Base-by-base conservation (phyloP, 257 asterid species). In the Solanum pennellii region DNA sequence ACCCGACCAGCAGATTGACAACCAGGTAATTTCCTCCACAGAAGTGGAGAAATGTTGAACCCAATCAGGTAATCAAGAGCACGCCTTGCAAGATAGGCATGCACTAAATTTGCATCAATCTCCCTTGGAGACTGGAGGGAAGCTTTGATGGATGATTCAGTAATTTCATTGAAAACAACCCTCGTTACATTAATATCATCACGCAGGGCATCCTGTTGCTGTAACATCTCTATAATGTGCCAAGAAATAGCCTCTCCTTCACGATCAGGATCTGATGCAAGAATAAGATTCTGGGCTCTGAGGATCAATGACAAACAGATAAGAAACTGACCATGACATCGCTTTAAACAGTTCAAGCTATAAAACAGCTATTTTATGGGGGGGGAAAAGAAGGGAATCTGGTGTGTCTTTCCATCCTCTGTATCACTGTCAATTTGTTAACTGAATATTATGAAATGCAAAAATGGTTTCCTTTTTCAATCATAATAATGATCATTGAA, bases 211-310 rank as follows among this genome's bases (percentile, higher is more conserved):
- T 92, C 98, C 91, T 97, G 98, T 89, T 95, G 99, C 88, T 91
- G 94, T 91, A 97, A 88, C 99, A 97, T 95, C 94, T 95, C 99
- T 73, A 94, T 56, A 47, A 95, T 93, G 92, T 97, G 99, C 99
- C 99, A 97, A 39, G 99, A 97, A 89, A 97, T 95, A n/a, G 98
- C 98, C 88, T 95, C 98, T 87, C 98, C 98, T 93, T 95, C 98
- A 42, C 98, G 98, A 82, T 97, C 99, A 91, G 99, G 98, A 89
- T 97, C 99, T 23, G 98, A 95, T 82, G 99, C 99, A 88, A 95
- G 98, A 92, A 97, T 87, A 87, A 97, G 97, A 94, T 91, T 94
- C 90, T 95, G 88, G 88, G 97, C 98, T 87, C 98, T 97, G 98
- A 82, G 71, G 85, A 91, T 89, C 80, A 93, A 91, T 49, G 89